phyloP scores from a whole-genome alignment of 1,284 basidiomycete species.

The Athelia psychrophila region DNA sequence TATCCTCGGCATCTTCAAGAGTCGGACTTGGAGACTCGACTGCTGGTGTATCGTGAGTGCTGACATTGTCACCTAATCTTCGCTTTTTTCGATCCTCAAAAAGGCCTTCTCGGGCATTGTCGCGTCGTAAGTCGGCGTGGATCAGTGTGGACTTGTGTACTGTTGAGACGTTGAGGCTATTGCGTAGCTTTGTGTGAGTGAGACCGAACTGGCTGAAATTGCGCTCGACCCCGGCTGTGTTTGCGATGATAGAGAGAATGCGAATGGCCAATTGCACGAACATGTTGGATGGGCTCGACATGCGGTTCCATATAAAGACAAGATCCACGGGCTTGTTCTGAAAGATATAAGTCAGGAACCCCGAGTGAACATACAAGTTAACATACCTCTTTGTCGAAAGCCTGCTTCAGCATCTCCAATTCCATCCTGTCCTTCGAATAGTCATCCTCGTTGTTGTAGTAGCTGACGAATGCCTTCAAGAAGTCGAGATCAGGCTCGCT shows the following conservation, averaged over 20 bases:
- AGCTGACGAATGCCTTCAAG: not conserved
- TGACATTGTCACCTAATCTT: slow-evolving; percentile 1
- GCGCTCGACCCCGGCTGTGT: slow-evolving; percentile 18
- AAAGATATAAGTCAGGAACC: not conserved
- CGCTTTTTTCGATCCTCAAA: slow-evolving; percentile 21
- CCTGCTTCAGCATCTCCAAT: not conserved
- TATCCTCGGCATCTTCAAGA: too few relatives aligned
- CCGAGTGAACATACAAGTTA: not conserved
- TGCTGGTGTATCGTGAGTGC: too few relatives aligned
- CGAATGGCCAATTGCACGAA: slow-evolving; percentile 13
- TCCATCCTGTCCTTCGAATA: not conserved
- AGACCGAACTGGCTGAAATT: slow-evolving; percentile 16
- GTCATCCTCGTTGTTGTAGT: not conserved
- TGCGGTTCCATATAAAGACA: slow-evolving; percentile 8
- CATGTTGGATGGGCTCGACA: slow-evolving; percentile 3
- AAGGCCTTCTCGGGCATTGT: slow-evolving; percentile 18
- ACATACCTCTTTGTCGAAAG: not conserved
- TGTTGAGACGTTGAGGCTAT: slow-evolving; percentile 10
- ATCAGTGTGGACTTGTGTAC: slow-evolving; percentile 10
- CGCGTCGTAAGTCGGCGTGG: slow-evolving; percentile 9
- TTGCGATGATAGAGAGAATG: slow-evolving; percentile 14
- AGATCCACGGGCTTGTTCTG: slow-evolving; percentile 4
- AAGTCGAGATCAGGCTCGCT: not conserved
- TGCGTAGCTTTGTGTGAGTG: slow-evolving; percentile 13
- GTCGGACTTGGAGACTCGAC: too few relatives aligned